Conservation (phyloP, 2,329 filamentous ascomycete species). For the Paracamarosporium sp. region DNA sequence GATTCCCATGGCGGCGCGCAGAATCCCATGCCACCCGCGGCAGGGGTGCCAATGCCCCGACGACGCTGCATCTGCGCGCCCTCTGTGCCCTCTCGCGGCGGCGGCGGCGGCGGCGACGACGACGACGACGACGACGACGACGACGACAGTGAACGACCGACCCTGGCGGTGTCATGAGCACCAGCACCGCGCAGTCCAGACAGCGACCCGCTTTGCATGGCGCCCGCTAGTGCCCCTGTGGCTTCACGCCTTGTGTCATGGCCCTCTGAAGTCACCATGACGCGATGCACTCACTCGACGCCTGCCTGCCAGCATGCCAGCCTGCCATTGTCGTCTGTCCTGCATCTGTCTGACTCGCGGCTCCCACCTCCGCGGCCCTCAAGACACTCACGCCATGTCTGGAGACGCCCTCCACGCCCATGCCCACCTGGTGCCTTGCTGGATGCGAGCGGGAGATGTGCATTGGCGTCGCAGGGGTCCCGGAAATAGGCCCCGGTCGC, state of each 20-base stretch:
- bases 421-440: background rate
- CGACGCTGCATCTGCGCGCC: too few relatives aligned
- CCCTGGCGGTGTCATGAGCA: too few relatives aligned
- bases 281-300: background rate
- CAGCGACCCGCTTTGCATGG: background rate
- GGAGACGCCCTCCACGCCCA: background rate
- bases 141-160: too few relatives aligned
- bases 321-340: background rate
- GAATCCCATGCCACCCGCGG: background rate
- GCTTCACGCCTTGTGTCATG: conserved; percentile 1
- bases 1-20: background rate
- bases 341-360: background rate
- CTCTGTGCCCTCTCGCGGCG: too few relatives aligned
- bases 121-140: too few relatives aligned
- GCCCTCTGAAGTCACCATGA: conserved; percentile 8
- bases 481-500: background rate
- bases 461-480: conserved; percentile 1
- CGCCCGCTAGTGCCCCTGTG: background rate
- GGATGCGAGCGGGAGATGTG: conserved; percentile 2
- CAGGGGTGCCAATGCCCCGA: background rate
- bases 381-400: background rate
- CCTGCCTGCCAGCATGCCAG: background rate
- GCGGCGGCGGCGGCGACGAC: too few relatives aligned
- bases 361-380: background rate
- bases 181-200: background rate